Evolutionary conservation across 257 asterid genomes (phyloP).

Genomic region (Cruciata laevipes): DNA sequence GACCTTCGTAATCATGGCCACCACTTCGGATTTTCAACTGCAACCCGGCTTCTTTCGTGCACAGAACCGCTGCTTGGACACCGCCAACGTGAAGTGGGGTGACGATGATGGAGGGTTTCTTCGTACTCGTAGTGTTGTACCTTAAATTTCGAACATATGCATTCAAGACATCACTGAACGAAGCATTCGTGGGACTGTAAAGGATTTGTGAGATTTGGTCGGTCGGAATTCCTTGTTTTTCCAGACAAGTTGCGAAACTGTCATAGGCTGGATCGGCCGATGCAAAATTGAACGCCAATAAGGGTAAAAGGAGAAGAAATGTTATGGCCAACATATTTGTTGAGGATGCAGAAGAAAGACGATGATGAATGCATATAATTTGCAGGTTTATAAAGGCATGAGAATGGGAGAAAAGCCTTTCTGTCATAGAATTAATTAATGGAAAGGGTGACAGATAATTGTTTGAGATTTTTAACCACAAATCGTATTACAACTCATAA

Average conservation of each 20-base stretch:
- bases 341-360: background rate
- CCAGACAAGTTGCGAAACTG: slow-evolving; percentile 24
- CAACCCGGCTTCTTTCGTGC: slow-evolving; percentile 23
- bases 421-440: background rate
- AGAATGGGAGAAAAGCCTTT: no score
- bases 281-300: background rate
- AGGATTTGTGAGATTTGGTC: slow-evolving; percentile 15
- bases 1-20: slow-evolving; percentile 32
- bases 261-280: slow-evolving; percentile 18
- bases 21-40: slow-evolving; percentile 46
- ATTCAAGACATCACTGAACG: slow-evolving; percentile 17
- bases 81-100: slow-evolving; percentile 23
- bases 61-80: slow-evolving; percentile 18
- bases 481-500: no score
- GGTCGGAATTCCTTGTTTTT: slow-evolving; percentile 10
- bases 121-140: slow-evolving; percentile 21
- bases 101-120: slow-evolving; percentile 31
- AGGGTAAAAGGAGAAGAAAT: background rate
- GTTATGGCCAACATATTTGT: background rate
- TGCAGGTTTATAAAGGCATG: background rate
- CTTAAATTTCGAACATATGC: slow-evolving; percentile 28
- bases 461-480: background rate
- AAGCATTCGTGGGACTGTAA: slow-evolving; percentile 21
- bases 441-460: background rate
- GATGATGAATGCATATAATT: background rate